Evolutionary conservation across 2,329 filamentous ascomycete genomes (phyloP).

Genomic region (Fusarium hainanense): DNA sequence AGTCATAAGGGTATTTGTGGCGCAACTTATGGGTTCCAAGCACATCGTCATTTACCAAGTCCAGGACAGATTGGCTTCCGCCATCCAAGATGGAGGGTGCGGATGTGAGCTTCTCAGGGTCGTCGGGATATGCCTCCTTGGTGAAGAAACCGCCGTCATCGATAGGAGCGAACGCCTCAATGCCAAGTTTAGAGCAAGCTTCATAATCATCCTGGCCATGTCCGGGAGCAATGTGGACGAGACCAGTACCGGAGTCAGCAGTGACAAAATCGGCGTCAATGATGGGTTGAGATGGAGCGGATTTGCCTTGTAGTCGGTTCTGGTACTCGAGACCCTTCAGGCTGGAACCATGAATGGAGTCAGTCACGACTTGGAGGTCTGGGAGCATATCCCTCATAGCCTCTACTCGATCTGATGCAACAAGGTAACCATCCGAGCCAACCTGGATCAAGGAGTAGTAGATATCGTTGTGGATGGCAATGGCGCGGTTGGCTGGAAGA

Average conservation of each 20-base stretch:
- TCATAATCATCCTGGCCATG: slow-evolving; percentile 98
- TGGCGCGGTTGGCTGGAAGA: slow-evolving; percentile 88
- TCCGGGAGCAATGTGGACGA: slow-evolving; percentile 95
- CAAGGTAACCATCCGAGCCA: slow-evolving; percentile 69
- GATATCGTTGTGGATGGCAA: slow-evolving; percentile 81
- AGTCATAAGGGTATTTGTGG: slow-evolving; percentile 98
- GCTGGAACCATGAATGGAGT: slow-evolving; percentile 71
- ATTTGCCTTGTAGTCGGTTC: slow-evolving; percentile 73
- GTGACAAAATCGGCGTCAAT: slow-evolving; percentile 91
- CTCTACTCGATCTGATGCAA: slow-evolving; percentile 78
- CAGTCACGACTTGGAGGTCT: slow-evolving; percentile 64
- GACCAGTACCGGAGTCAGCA: slow-evolving; percentile 86
- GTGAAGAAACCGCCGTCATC: slow-evolving; percentile 86
- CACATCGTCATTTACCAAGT: slow-evolving; percentile 73
- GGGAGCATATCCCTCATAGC: slow-evolving; percentile 62
- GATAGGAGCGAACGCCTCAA: slow-evolving; percentile 83
- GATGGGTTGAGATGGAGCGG: slow-evolving; percentile 71
- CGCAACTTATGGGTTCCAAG: slow-evolving; percentile 76
- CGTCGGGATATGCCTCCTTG: slow-evolving; percentile 77
- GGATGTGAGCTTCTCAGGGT: slow-evolving; percentile 70
- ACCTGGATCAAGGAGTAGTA: slow-evolving; percentile 76
- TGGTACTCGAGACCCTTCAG: slow-evolving; percentile 75
- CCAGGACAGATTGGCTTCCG: slow-evolving; percentile 76
- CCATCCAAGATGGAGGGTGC: slow-evolving; percentile 78
- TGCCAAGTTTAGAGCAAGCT: slow-evolving; percentile 75